Conservation (phyloP, 2,329 filamentous ascomycete genomes). For the Fusarium austroafricanum region DNA sequence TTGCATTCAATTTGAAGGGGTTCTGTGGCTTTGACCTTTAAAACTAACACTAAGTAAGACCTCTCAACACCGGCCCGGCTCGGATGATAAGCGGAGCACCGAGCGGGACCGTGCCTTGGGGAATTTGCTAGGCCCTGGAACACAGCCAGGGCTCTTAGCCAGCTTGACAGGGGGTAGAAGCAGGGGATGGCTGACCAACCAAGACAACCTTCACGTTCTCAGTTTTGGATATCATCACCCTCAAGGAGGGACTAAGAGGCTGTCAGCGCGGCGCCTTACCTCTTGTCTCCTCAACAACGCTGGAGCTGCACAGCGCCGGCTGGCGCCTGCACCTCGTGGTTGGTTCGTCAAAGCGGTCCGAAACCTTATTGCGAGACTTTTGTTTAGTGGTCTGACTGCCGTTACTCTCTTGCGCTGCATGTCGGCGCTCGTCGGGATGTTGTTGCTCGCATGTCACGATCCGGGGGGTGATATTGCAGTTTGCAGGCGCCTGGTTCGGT, state of each 20-base stretch:
- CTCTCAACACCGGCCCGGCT: constrained; percentile 44
- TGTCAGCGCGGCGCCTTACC: constrained; percentile 20
- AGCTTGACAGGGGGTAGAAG: constrained; percentile 28
- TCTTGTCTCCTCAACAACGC: constrained; percentile 15
- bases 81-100: constrained; percentile 45
- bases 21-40: constrained; percentile 33
- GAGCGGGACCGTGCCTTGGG: constrained; percentile 34
- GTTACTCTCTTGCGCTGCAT: constrained; percentile 10
- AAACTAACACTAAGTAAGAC: constrained; percentile 27
- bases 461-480: constrained; percentile 25
- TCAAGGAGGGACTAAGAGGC: constrained; percentile 13
- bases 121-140: constrained; percentile 26
- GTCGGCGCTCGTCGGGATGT: constrained; percentile 7
- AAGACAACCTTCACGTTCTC: constrained; percentile 28
- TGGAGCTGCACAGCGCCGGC: constrained; percentile 5
- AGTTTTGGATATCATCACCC: constrained; percentile 30
- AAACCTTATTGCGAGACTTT: constrained; percentile 10
- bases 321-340: constrained; percentile 9
- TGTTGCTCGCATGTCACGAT: constrained; percentile 11
- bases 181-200: constrained; percentile 13
- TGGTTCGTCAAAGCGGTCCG: constrained; percentile 7
- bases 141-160: constrained; percentile 15
- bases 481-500: constrained; percentile 27
- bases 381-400: constrained; percentile 20
- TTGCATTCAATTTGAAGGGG: constrained; percentile 32